phyloP scores from a whole-genome alignment of 23 red algal species.

The Gracilaria domingensis region DNA sequence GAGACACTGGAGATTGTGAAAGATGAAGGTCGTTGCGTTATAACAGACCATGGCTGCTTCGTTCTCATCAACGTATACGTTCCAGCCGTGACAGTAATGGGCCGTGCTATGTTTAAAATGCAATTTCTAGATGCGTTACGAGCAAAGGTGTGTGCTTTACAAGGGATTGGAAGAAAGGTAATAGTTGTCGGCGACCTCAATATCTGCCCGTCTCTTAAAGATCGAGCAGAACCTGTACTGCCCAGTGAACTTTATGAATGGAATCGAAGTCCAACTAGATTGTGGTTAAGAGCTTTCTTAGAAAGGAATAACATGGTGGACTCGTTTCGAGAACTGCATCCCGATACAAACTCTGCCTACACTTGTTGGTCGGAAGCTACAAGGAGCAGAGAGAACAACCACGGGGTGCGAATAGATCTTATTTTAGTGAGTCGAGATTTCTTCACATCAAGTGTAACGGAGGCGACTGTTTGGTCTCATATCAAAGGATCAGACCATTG shows the following conservation, averaged over 20 bases:
- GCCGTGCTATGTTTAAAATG: conserved; percentile 58
- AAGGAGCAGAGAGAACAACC: conserved; percentile 64
- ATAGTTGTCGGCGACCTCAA: conserved; percentile 74
- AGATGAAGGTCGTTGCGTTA: conserved; percentile 64
- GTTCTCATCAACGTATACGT: conserved; percentile 76
- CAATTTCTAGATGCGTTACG: conserved; percentile 45
- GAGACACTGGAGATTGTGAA: conserved; percentile 30
- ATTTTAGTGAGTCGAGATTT: conserved; percentile 63
- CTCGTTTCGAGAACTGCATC: conserved; percentile 63
- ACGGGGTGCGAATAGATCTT: conserved; percentile 68
- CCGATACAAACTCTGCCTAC: conserved; percentile 20
- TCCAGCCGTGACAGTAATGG: conserved; percentile 37
- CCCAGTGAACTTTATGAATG: conserved; percentile 17
- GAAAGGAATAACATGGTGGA: conserved; percentile 50
- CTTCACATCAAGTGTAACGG: conserved; percentile 29
- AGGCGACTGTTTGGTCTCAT: conserved; percentile 41
- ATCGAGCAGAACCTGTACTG: conserved; percentile 42
- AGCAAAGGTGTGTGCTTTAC: conserved; percentile 57
- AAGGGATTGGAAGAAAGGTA: conserved; percentile 37
- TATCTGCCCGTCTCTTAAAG: conserved; percentile 41
- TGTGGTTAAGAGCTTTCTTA: conserved; percentile 49
- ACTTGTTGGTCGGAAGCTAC: conserved; percentile 75
- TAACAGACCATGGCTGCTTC: conserved; percentile 63
- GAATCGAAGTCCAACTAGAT: conserved; percentile 42
- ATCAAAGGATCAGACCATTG: conserved; percentile 70